These are phyloP conservation scores for Trypanosoma conorhini DNA, from an alignment of 208 protist genomes.

Conservation along the genomic window DNA sequence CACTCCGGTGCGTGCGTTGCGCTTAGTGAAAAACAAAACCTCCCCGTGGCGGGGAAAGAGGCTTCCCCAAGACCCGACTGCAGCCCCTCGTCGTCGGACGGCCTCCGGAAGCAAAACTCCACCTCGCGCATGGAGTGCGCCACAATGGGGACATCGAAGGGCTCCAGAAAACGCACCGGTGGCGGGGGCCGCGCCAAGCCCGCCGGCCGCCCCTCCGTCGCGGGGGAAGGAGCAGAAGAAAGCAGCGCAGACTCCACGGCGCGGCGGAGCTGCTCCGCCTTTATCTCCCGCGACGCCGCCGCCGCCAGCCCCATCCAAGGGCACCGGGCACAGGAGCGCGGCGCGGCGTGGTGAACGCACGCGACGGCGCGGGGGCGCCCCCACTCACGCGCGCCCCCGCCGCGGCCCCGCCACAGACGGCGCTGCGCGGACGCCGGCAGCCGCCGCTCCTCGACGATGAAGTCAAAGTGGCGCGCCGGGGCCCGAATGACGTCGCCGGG, in stretches of 20 bases:
- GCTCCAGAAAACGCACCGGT: conserved; percentile 37
- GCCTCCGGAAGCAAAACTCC: conserved; percentile 38
- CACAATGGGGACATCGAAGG: conserved; percentile 35
- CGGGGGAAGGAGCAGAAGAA: neutral
- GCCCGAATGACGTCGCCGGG: conserved; percentile 30
- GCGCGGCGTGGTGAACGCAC: conserved; percentile 33
- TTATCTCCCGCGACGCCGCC: conserved; percentile 37
- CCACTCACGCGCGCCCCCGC: neutral
- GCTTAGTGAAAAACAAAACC: conserved; percentile 28
- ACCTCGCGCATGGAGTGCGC: conserved; percentile 50
- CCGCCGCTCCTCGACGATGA: conserved; percentile 16
- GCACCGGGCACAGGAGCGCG: conserved; percentile 44
- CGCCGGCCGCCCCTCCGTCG: no score
- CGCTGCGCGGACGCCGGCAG: conserved; percentile 19
- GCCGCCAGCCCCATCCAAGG: conserved; percentile 65
- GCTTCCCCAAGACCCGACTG: neutral
- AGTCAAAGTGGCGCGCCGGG: conserved; percentile 24
- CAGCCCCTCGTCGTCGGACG: neutral
- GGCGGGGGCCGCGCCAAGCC: neutral
- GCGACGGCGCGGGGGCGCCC: conserved; percentile 26
- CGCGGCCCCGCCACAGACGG: conserved; percentile 29
- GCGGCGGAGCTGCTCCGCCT: conserved; percentile 31
- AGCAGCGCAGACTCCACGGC: conserved; percentile 10
- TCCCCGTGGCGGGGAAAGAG: conserved; percentile 1
- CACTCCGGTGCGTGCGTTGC: conserved; percentile 27